Percentiles rank a stretch among this genome's conserved stretches.
phyloP scores from a whole-genome alignment of 202 grass and related monocot species.

The Digitaria exilis region DNA sequence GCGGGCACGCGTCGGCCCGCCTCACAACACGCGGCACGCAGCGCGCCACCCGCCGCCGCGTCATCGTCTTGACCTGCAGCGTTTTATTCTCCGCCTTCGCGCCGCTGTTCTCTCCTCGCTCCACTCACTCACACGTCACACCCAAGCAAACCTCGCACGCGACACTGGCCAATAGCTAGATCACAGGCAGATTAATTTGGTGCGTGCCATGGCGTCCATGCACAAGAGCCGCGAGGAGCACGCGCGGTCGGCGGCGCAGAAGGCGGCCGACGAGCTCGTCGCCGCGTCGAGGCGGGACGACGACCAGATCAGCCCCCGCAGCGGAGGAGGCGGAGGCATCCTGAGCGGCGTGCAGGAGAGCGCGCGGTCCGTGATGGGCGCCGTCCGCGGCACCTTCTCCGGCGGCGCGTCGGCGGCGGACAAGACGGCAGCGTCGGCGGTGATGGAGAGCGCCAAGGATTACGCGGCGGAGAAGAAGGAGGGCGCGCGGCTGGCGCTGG shows the following conservation, averaged over 20 bases:
- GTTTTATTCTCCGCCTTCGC: neutral
- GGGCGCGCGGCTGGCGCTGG: conserved; percentile 35
- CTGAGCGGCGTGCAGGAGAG: conserved; percentile 50
- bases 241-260: conserved; percentile 50
- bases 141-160: neutral
- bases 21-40: too few relatives aligned
- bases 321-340: conserved; percentile 21
- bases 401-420: neutral
- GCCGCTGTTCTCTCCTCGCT: too few relatives aligned
- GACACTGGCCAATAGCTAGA: neutral
- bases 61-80: too few relatives aligned
- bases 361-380: conserved; percentile 50
- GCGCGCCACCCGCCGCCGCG: too few relatives aligned
- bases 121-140: too few relatives aligned
- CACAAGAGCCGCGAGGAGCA: conserved; percentile 51
- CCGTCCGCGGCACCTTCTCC: conserved; percentile 38
- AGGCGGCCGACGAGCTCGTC: conserved; percentile 57
- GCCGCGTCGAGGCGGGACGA: conserved; percentile 12
- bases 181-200: neutral
- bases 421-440: neutral
- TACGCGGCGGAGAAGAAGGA: conserved; percentile 48
- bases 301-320: neutral
- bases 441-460: conserved; percentile 26
- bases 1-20: too few relatives aligned
- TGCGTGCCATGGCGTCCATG: conserved; percentile 48